Percentiles rank a stretch among this genome's conserved stretches.
Conservation (phyloP, 2,329 filamentous ascomycete genomes). For the Penicillium sp. region DNA sequence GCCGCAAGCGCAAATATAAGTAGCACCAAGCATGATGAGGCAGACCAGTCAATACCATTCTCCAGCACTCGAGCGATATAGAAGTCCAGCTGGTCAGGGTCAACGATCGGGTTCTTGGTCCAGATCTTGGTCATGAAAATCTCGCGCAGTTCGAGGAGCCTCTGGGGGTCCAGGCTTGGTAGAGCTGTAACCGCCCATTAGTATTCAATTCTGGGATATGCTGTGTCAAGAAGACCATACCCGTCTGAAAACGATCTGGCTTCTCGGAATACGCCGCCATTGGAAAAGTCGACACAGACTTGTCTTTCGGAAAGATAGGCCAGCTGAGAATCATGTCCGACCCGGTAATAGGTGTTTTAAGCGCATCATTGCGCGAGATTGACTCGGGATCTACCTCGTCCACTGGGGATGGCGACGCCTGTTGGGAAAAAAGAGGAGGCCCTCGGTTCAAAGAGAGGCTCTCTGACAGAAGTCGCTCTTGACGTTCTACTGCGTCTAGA, state of each 20-base stretch:
- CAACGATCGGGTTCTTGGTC: conserved; percentile 29
- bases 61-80: conserved; percentile 24
- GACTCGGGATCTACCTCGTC: conserved; percentile 25
- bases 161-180: conserved; percentile 19
- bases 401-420: conserved; percentile 15
- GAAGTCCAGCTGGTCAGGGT: conserved; percentile 24
- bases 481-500: conserved; percentile 26
- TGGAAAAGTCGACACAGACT: conserved; percentile 27
- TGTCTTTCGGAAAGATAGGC: conserved; percentile 27
- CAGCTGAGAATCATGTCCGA: conserved; percentile 29
- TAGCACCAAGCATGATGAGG: conserved; percentile 25
- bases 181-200: conserved; percentile 6
- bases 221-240: conserved; percentile 8
- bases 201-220: background rate
- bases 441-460: conserved; percentile 9
- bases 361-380: conserved; percentile 29
- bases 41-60: conserved; percentile 27
- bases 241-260: conserved; percentile 21
- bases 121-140: conserved; percentile 28
- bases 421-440: conserved; percentile 7
- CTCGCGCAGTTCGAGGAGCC: conserved; percentile 24
- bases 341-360: conserved; percentile 28
- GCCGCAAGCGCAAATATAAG: conserved; percentile 27
- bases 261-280: conserved; percentile 25
- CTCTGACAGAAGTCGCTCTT: conserved; percentile 23